These are phyloP conservation scores for Trametes pubescens DNA, from an alignment of 1,284 basidiomycete species.

Conservation along the genomic window DNA sequence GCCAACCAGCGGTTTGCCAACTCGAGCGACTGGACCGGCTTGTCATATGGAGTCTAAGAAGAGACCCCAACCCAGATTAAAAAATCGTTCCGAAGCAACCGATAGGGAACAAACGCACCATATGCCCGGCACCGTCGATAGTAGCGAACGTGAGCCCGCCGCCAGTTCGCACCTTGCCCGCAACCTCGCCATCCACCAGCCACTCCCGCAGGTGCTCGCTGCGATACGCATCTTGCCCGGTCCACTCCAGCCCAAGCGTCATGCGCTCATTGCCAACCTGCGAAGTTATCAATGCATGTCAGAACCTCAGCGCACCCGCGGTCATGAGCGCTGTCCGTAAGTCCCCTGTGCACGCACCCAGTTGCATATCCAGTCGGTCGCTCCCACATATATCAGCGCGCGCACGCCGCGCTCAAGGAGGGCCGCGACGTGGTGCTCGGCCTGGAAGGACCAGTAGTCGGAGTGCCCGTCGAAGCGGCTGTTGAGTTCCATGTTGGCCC, in stretches of 20 bases:
- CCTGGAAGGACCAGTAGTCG: slow-evolving; percentile 44
- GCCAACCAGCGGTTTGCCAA: slow-evolving; percentile 63
- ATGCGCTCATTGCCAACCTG: slow-evolving; percentile 67
- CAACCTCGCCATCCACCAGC: slow-evolving; percentile 56
- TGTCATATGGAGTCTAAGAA: slow-evolving; percentile 68
- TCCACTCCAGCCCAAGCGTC: slow-evolving; percentile 70
- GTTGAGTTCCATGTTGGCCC: slow-evolving; percentile 46
- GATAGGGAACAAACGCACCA: slow-evolving; percentile 50
- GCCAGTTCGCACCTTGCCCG: slow-evolving; percentile 64
- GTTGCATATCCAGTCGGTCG: slow-evolving; percentile 80
- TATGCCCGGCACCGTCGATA: slow-evolving; percentile 67
- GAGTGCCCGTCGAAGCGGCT: neutral
- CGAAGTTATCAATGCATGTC: neutral
- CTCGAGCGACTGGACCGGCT: slow-evolving; percentile 61
- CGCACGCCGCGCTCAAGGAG: slow-evolving; percentile 80
- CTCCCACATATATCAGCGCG: slow-evolving; percentile 79
- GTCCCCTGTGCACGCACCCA: slow-evolving; percentile 50
- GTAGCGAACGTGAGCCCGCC: slow-evolving; percentile 72
- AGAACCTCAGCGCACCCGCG: neutral
- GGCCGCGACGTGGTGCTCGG: slow-evolving; percentile 65
- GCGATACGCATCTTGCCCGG: slow-evolving; percentile 60
- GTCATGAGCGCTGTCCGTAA: neutral
- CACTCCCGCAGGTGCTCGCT: slow-evolving; percentile 60
- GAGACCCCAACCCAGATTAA: neutral
- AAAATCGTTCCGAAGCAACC: too few relatives aligned